A percentile compares a stretch with the other conserved stretches of the same genome.
These are phyloP conservation scores for Candida tropicalis DNA, from an alignment of 1,139 yeast species.

Conservation along the genomic window DNA sequence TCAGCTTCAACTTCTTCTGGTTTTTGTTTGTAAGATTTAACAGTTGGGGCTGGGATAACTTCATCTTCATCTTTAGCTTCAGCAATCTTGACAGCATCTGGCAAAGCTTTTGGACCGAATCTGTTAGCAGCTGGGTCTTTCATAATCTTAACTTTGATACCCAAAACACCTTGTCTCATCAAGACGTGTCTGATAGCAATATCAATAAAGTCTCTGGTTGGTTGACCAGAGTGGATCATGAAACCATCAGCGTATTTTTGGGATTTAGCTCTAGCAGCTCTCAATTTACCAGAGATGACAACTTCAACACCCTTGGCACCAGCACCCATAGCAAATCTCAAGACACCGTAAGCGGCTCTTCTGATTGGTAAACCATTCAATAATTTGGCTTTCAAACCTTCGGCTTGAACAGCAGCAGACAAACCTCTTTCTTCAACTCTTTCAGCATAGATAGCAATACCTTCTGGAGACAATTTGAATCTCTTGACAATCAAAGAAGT, in stretches of 20 bases:
- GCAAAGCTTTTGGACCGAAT: constrained; percentile 89
- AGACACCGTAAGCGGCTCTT: constrained; percentile 99
- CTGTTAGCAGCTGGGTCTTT: constrained; percentile 95
- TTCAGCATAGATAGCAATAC: constrained; percentile 96
- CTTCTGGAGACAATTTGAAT: constrained; percentile 94
- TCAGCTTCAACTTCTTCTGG: constrained; percentile 38
- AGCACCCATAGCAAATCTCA: constrained; percentile 99
- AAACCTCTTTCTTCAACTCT: constrained; percentile 99
- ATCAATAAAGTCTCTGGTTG: constrained; percentile 98
- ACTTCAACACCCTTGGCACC: constrained; percentile 99
- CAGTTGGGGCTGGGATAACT: constrained; percentile 78
- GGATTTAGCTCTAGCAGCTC: constrained; percentile 99
- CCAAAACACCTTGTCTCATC: constrained; percentile 99
- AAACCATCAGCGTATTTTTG: constrained; percentile 99
- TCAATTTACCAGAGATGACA: constrained; percentile 98
- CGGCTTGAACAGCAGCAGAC: constrained; percentile 99
- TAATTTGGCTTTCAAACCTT: constrained; percentile 97
- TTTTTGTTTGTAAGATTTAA: constrained; percentile 62
- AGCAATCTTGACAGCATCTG: constrained; percentile 90
- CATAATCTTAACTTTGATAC: constrained; percentile 99
- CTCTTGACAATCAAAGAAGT: constrained; percentile 98
- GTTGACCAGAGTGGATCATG: constrained; percentile 99
- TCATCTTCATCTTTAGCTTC: constrained; percentile 98
- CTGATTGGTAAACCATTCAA: constrained; percentile 99
- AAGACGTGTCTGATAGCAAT: constrained; percentile 99